Evolutionary conservation across 1,139 yeast species (phyloP).

Genomic region (Candida tunisiensis): DNA sequence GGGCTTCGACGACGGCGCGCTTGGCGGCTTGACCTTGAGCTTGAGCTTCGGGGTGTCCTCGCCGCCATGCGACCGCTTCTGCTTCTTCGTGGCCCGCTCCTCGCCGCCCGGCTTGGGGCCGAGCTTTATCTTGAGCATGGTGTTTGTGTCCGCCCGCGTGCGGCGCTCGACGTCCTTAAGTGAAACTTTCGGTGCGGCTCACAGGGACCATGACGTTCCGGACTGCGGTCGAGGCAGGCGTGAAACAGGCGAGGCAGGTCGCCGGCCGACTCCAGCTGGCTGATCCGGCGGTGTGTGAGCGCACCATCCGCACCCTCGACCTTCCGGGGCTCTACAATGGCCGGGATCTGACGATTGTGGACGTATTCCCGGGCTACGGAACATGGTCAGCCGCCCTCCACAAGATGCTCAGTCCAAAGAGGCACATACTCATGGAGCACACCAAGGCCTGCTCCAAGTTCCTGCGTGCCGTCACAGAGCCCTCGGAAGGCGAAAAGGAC

Average conservation of each 20-base stretch:
- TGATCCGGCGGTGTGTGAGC: no score
- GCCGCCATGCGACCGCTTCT: neutral
- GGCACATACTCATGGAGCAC: slow-evolving; percentile 42
- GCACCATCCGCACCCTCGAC: slow-evolving; percentile 6
- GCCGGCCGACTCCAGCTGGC: no score
- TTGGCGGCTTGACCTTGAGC: slow-evolving; percentile 55
- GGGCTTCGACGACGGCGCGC: slow-evolving; percentile 90
- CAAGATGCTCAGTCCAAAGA: slow-evolving; percentile 37
- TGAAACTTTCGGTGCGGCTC: no score
- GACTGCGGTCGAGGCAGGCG: no score
- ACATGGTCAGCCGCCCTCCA: slow-evolving; percentile 31
- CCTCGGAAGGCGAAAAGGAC: slow-evolving; percentile 6
- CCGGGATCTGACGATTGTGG: slow-evolving; percentile 41
- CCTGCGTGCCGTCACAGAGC: slow-evolving; percentile 6
- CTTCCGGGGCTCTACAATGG: slow-evolving; percentile 10
- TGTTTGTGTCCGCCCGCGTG: no score
- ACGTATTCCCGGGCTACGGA: slow-evolving; percentile 42
- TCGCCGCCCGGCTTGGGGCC: no score
- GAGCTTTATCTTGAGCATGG: no score
- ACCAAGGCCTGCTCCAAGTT: slow-evolving; percentile 21
- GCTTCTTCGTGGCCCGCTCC: no score
- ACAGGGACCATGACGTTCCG: no score
- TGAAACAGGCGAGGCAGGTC: no score
- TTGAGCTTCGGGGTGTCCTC: slow-evolving; percentile 16
- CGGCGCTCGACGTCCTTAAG: no score